phyloP scores from a whole-genome alignment of 2,329 filamentous ascomycete species.

The Neurospora sp. region DNA sequence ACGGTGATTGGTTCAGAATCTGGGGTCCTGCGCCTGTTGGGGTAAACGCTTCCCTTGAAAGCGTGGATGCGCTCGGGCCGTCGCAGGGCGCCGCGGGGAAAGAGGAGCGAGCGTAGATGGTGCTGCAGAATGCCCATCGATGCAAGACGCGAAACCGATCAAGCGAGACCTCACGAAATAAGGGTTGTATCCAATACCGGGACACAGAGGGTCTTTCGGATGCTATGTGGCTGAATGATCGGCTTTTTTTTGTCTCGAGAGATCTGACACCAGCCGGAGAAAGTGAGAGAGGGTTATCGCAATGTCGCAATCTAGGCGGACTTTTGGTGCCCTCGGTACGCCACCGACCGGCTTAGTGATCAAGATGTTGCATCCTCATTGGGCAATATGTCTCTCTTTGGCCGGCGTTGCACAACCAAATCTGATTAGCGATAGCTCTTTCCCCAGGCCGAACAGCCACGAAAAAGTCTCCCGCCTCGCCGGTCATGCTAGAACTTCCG shows the following conservation, averaged over 20 bases:
- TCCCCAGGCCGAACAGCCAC: neutral
- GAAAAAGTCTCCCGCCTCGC: neutral
- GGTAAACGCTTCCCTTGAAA: neutral
- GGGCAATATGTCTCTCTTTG: neutral
- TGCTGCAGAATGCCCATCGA: no score
- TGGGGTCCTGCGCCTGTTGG: neutral
- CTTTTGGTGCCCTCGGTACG: neutral
- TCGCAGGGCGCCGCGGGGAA: neutral
- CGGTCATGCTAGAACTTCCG: neutral
- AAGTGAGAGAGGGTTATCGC: neutral
- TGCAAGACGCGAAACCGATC: neutral
- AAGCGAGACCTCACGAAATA: neutral
- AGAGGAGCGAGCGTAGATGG: neutral
- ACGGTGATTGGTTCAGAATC: neutral
- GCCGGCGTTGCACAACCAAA: neutral
- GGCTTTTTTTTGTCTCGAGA: neutral
- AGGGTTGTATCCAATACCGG: neutral
- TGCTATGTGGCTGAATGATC: neutral
- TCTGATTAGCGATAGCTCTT: neutral
- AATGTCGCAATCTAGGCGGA: neutral
- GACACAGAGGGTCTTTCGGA: neutral
- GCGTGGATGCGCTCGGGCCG: neutral
- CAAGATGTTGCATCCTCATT: neutral
- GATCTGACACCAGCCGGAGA: neutral
- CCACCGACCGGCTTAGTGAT: neutral